Base-by-base conservation (phyloP, 345 rosid genomes). In the Microthlaspi erraticum region DNA sequence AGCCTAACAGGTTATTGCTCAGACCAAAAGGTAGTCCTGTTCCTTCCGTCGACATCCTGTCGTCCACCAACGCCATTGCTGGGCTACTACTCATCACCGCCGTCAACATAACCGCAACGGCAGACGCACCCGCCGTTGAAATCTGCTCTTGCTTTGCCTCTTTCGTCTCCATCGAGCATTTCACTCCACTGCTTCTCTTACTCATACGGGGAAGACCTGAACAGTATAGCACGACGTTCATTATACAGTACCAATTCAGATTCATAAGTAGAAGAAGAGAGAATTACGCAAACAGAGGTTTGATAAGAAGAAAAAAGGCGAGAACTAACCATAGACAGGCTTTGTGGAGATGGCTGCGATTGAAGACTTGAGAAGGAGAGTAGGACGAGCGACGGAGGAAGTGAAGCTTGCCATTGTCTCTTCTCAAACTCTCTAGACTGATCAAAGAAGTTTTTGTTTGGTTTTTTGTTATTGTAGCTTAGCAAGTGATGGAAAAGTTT, bases 1-100 rank as follows among this genome's bases (percentile, higher is more conserved):
- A 91, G 10, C 78, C 95, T 26, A 88, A 91, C 44, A 91, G 81
- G 80, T 88, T 91, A 86, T 88, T 91, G 86, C 97, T 91, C 69
- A 91, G 68, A 6, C 97, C 93, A 44, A 91, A 85, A 2, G 97
- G 91, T 13, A 88, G 87, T 13, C 95, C 93, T 6, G 90, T 88
- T 66, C 95, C 97, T 79, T 91, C 95, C 2, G 97, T 91, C 33
- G 43, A 54, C 88, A 88, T 16, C 63, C 97, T 91, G 37, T 91
- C 97, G 33, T 91, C 97, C 62, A 88, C 97, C 69, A 91, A 67
- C 13, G 90, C 93, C 86, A 84, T 70, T 48, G 95, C 95, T 29
- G 97, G 86, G 79, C n/a, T 53, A 4, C 83, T 79, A 12, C 88
- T 81, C 76, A 78, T 64, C 55, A 82, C 71, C 5, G 85, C 83